Conservation (phyloP, 2,329 filamentous ascomycete genomes). For the Apiospora malaysiana region DNA sequence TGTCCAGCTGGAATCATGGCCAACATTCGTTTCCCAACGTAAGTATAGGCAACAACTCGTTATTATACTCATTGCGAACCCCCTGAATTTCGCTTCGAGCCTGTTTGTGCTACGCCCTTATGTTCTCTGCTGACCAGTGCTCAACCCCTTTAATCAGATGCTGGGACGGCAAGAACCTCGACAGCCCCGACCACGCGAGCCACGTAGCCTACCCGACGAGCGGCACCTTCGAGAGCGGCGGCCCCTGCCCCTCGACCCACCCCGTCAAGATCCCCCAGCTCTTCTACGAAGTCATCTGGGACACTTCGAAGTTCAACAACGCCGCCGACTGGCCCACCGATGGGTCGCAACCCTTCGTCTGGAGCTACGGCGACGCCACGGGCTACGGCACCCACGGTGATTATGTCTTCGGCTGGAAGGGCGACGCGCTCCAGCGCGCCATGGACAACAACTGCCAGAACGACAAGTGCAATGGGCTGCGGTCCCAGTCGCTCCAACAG, state of each 20-base stretch:
- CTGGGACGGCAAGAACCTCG: slow-evolving; percentile 59
- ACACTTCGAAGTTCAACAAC: slow-evolving; percentile 42
- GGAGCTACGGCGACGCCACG: slow-evolving; percentile 38
- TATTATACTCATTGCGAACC: not conserved
- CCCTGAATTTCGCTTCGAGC: not conserved
- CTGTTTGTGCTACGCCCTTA: slow-evolving; percentile 32
- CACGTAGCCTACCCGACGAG: slow-evolving; percentile 54
- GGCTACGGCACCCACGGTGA: slow-evolving; percentile 44
- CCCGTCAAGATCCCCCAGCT: slow-evolving; percentile 44
- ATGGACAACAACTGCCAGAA: slow-evolving; percentile 42
- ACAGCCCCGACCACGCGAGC: slow-evolving; percentile 53
- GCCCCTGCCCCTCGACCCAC: slow-evolving; percentile 36
- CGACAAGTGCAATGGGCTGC: slow-evolving; percentile 34
- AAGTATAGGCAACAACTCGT: slow-evolving; percentile 21
- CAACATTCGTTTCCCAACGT: slow-evolving; percentile 38
- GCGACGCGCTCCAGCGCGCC: slow-evolving; percentile 40
- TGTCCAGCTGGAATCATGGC: too few relatives aligned
- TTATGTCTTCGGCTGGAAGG: slow-evolving; percentile 44
- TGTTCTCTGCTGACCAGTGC: slow-evolving; percentile 32
- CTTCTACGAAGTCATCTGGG: slow-evolving; percentile 50
- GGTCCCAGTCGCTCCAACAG: slow-evolving; percentile 29
- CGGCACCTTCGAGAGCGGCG: slow-evolving; percentile 36
- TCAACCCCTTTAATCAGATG: slow-evolving; percentile 37
- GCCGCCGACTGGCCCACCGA: slow-evolving; percentile 42
- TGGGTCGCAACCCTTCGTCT: slow-evolving; percentile 40